phyloP scores from a whole-genome alignment of 306 rosid species.

The Prunus mongolica region DNA sequence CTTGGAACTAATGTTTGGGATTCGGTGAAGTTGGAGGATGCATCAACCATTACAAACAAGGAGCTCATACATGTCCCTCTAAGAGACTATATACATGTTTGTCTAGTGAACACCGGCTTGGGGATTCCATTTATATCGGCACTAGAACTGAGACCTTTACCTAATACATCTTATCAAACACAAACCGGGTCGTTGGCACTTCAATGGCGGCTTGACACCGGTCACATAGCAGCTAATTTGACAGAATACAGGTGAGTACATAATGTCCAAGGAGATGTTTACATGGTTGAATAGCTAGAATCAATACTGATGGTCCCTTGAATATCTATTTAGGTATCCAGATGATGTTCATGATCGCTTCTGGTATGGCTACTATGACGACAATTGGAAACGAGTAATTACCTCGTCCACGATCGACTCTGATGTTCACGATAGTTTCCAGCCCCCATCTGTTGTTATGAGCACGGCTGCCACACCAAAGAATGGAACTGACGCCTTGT shows the following conservation, averaged over 20 bases:
- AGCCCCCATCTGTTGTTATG: conserved; percentile 23
- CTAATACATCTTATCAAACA: conserved; percentile 11
- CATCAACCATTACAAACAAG: background rate
- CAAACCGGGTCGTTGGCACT: background rate
- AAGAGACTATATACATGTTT: conserved; percentile 26
- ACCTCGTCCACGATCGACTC: background rate
- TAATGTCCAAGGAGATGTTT: too few species aligned
- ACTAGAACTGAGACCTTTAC: conserved; percentile 37
- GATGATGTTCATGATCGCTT: conserved; percentile 37
- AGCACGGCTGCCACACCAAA: conserved; percentile 14
- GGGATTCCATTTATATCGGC: conserved; percentile 47
- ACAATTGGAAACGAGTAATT: background rate
- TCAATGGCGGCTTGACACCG: conserved; percentile 16
- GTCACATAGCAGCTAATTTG: background rate
- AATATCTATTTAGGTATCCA: conserved; percentile 22
- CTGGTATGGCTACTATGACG: conserved; percentile 9
- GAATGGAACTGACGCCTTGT: background rate
- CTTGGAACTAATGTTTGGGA: conserved; percentile 43
- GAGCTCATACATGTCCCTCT: conserved; percentile 34
- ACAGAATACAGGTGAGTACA: background rate
- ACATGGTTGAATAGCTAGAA: too few species aligned
- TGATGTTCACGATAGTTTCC: background rate
- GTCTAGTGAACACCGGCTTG: conserved; percentile 35
- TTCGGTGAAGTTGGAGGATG: background rate
- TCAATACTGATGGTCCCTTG: too few species aligned